Evolutionary conservation across 169 alveolate species (phyloP), one percentile per base, ranked within the genome.

Genomic region (Cryptosporidium ryanae): DNA sequence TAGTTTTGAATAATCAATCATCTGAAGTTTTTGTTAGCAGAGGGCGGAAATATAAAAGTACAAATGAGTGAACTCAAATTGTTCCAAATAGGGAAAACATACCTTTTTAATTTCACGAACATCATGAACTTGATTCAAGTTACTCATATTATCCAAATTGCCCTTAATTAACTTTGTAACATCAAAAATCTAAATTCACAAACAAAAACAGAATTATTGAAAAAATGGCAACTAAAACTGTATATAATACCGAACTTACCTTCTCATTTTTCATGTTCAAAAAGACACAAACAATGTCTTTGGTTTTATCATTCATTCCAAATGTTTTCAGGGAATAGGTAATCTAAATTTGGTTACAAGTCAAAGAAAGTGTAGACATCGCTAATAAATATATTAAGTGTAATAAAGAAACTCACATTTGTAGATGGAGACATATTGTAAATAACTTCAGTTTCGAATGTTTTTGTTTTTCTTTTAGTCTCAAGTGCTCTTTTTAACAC

Each of bases 391-490:
- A 31, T 15, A 21, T 76, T 13, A 18, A 50, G 13, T 21, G 18
- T 8, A 5, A 2, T 18, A 18, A 44, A 21, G n/a, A 18, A 23
- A 76, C 87, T 76, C 59, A 76, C 87, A 44, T 76, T 76, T 23
- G 87, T 76, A n/a, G 87, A 76, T 4, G 87, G 68, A 61, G 87
- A 76, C 71, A 76, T 59, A 76, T 76, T 31, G 27, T 76, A 76
- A 17, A 76, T 21, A 34, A 76, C 59, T 43, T 76, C 87, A n/a
- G 87, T 76, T 31, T 76, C 87, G 25, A 76, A 59, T 13, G 87
- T 15, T 21, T 46, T 76, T 34, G 87, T 76, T 38, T 34, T 76
- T 43, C 44, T 57, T 59, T 76, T 76, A 57, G 48, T 43, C 21
- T 29, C 63, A 59, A 76, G 23, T 65, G 21, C 59, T 29, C 34